Base-by-base conservation (phyloP, 225 moss, liverwort and hornwort species). In the Climacium dendroides region DNA sequence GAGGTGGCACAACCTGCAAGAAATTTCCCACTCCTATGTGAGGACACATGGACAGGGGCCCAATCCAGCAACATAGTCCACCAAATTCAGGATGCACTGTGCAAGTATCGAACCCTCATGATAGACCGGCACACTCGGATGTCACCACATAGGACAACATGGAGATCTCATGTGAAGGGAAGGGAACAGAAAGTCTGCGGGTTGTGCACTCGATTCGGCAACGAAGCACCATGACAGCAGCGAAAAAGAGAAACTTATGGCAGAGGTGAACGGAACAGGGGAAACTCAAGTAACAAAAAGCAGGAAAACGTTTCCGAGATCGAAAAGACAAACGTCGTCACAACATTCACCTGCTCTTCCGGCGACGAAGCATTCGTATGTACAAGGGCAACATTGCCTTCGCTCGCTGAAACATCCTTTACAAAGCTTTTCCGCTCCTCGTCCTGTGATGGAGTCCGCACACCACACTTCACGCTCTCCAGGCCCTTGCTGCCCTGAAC, bases 381-480 rank as follows among this genome's bases (percentile, higher is more conserved):
- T 90, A 91, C 94, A 94, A 83, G 52, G 65, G 86, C 90, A 79
- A 76, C 87, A 71, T 88, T 87, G 91, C 81, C 90, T 58, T 89
- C 92, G 39, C 90, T 86, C 89, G 88, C 87, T 34, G 72, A 57
- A 63, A 85, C 81, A 85, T 92, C 90, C 89, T 92, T 90, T 61
- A 92, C 94, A 86, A 85, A 57, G 29, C 63, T 66, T 43, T 84
- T 82, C 73, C 66, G 91, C 50, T 92, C 91, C 83, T 90, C 89
- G 75, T 92, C 91, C 82, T 89, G 89, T 17, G 81, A 85, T 52
- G 92, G 89, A 80, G 82, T 92, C 59, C 85, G 81, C 84, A 88
- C 91, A 58, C 77, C 87, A 85, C 89, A 92, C 82, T 86, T 90
- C 90, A 59, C 32, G 50, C 64, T 89, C 74, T 92, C 92, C 87